phyloP scores from a whole-genome alignment of 768 basidiomycete species.

The Solioccasus polychromus region DNA sequence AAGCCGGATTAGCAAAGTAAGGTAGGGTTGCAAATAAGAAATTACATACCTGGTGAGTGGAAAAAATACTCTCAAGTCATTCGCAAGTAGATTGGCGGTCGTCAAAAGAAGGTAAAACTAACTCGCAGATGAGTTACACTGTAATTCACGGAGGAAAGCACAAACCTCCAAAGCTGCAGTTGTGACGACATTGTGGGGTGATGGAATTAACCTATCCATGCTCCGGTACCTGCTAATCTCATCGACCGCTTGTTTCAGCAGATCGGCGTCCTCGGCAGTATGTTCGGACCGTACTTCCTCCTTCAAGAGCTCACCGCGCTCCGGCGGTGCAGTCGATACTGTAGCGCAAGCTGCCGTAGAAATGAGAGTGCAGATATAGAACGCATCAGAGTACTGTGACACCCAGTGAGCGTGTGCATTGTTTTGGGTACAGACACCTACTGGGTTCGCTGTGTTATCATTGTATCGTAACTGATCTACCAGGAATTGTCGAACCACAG shows the following conservation, averaged over 20 bases:
- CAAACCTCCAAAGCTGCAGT: slow-evolving; percentile 85
- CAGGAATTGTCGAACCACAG: slow-evolving; percentile 81
- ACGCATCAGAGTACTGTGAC: slow-evolving; percentile 81
- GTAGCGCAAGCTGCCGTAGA: slow-evolving; percentile 77
- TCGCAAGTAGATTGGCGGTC: slow-evolving; percentile 73
- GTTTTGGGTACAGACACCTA: slow-evolving; percentile 38
- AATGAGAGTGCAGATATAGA: slow-evolving; percentile 86
- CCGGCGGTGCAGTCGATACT: slow-evolving; percentile 73
- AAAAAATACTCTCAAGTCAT: slow-evolving; percentile 76
- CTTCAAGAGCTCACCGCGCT: slow-evolving; percentile 73
- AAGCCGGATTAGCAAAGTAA: slow-evolving; percentile 11
- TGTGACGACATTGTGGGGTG: slow-evolving; percentile 91
- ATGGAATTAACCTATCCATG: slow-evolving; percentile 94
- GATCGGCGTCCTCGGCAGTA: slow-evolving; percentile 62
- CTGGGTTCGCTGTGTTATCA: slow-evolving; percentile 89
- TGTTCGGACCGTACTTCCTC: slow-evolving; percentile 65
- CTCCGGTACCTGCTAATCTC: slow-evolving; percentile 91
- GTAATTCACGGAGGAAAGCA: slow-evolving; percentile 5
- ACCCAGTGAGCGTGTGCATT: slow-evolving; percentile 1
- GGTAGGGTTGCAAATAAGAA: background rate
- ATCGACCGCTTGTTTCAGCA: slow-evolving; percentile 70
- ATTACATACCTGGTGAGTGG: slow-evolving; percentile 76
- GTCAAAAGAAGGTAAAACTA: slow-evolving; percentile 82
- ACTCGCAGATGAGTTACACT: slow-evolving; percentile 4
- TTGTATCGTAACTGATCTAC: slow-evolving; percentile 94